Evolutionary conservation across 1,284 basidiomycete species (phyloP).

Genomic region (Pyrrhoderma noxium): DNA sequence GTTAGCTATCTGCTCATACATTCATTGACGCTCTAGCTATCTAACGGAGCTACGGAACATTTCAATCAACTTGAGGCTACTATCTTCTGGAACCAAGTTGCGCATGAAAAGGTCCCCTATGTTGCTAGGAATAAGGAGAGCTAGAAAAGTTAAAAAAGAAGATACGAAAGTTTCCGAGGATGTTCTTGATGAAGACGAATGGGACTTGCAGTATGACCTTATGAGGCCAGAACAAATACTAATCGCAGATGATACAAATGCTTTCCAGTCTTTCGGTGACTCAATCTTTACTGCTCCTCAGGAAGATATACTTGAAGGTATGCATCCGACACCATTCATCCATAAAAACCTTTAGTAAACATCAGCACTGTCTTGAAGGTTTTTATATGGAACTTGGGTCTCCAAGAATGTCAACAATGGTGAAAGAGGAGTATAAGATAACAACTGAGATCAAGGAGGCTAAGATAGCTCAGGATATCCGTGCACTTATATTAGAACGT

Average conservation of each 20-base stretch:
- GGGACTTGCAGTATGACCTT: conserved; percentile 60
- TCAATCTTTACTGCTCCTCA: conserved; percentile 81
- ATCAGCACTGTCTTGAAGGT: conserved; percentile 29
- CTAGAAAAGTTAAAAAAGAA: conserved; percentile 32
- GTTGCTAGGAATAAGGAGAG: conserved; percentile 64
- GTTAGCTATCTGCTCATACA: conserved; percentile 3
- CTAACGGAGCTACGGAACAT: conserved; percentile 80
- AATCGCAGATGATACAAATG: conserved; percentile 75
- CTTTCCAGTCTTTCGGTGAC: conserved; percentile 71
- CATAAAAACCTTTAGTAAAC: background rate
- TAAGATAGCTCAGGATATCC: conserved; percentile 43
- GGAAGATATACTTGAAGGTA: conserved; percentile 80
- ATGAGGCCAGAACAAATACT: conserved; percentile 57
- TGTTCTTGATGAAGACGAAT: conserved; percentile 56
- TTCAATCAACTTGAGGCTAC: conserved; percentile 63
- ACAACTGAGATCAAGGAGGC: conserved; percentile 44
- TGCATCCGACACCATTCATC: conserved; percentile 17
- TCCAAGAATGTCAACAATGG: conserved; percentile 58
- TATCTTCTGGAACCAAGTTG: conserved; percentile 48
- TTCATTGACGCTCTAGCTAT: conserved; percentile 51
- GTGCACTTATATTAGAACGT: conserved; percentile 73
- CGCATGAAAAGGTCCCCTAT: conserved; percentile 69
- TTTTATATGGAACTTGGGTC: conserved; percentile 68
- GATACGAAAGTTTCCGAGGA: conserved; percentile 28
- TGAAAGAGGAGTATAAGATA: conserved; percentile 71